Percentiles rank a stretch among this genome's conserved stretches.
Evolutionary conservation across 192 early-diverging fungal species (phyloP).

Genomic region (Cetraspora pellucida): DNA sequence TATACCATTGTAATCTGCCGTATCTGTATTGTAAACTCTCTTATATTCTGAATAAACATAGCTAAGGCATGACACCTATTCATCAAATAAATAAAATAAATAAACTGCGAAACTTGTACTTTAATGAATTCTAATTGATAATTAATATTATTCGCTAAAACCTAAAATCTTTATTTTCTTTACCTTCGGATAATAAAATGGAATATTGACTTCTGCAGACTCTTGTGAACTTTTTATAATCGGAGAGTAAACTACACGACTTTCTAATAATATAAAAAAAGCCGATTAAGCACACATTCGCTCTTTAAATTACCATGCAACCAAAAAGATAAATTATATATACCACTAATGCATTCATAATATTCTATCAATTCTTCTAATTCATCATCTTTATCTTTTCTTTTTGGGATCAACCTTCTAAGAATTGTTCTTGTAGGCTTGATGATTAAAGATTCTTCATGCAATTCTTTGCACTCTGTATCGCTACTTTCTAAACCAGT

Average conservation of each 20-base stretch:
- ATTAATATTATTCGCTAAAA: too few relatives aligned
- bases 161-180: background rate
- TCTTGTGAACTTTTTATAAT: background rate
- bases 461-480: background rate
- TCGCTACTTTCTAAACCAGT: background rate
- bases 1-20: background rate
- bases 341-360: constrained; percentile 13
- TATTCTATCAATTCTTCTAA: constrained; percentile 51
- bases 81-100: too few relatives aligned
- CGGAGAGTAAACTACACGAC: background rate
- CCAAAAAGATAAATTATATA: background rate
- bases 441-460: constrained; percentile 6
- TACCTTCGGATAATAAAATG: constrained; percentile 29
- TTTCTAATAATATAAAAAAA: background rate
- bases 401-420: constrained; percentile 50
- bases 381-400: constrained; percentile 47
- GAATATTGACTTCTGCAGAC: constrained; percentile 2
- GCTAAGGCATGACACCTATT: constrained; percentile 1
- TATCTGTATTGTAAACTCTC: too few relatives aligned
- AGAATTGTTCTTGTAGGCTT: constrained; percentile 36
- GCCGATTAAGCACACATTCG: too few relatives aligned
- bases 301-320: background rate
- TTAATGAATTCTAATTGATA: background rate
- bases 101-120: background rate
- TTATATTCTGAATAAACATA: constrained; percentile 1